Conservation (phyloP, 1,139 yeast species). For the Lodderomyces orthopsilosis region DNA sequence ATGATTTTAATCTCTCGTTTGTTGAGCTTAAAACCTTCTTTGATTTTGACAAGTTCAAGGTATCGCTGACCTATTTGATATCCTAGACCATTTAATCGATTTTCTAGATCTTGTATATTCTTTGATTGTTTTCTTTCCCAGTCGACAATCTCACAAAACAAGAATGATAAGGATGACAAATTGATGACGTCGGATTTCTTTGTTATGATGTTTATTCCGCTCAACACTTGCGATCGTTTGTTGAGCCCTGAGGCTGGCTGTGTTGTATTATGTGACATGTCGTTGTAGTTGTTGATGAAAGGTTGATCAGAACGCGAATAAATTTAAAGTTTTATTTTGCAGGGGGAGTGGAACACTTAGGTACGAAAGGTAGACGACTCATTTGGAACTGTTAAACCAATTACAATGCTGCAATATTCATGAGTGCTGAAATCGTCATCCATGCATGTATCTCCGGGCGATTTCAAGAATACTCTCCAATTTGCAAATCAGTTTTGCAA, state of each 20-base stretch:
- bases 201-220: background rate
- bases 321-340: background rate
- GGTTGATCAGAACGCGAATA: background rate
- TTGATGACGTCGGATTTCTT: constrained; percentile 68
- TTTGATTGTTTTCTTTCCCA: constrained; percentile 62
- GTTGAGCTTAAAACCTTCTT: constrained; percentile 60
- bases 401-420: too few relatives aligned
- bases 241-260: background rate
- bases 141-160: constrained; percentile 71
- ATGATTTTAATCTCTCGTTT: constrained; percentile 71
- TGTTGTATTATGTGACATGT: background rate
- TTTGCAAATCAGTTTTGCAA: background rate
- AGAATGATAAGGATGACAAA: constrained; percentile 62
- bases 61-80: constrained; percentile 55
- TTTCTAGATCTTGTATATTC: constrained; percentile 77
- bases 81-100: constrained; percentile 72
- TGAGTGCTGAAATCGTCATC: too few relatives aligned
- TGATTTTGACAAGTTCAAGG: constrained; percentile 39
- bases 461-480: background rate
- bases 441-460: background rate
- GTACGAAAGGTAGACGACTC: too few relatives aligned
- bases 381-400: background rate
- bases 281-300: background rate
- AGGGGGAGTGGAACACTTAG: too few relatives aligned
- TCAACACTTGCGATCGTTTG: constrained; percentile 1